Conservation (phyloP, 768 basidiomycete species). For the Suillus paluster region DNA sequence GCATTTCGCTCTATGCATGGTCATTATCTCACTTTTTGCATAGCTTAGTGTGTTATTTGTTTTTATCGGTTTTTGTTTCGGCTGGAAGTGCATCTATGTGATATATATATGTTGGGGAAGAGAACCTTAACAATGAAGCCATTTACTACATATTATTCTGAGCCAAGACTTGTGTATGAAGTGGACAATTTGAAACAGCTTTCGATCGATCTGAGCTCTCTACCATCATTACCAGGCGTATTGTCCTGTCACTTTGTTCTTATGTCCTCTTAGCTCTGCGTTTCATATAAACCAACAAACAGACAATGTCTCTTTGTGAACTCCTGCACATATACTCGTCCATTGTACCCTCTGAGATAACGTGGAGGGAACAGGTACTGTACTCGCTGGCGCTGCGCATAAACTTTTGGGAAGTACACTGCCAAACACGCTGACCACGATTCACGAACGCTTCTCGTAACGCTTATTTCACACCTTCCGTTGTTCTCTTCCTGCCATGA, state of each 20-base stretch:
- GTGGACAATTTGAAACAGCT: neutral
- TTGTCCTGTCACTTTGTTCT: slow-evolving; percentile 4
- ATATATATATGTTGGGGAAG: slow-evolving; percentile 36
- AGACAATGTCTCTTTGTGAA: neutral
- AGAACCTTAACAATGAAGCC: slow-evolving; percentile 1
- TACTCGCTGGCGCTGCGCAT: neutral
- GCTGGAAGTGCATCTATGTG: slow-evolving; percentile 28
- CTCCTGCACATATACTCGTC: neutral
- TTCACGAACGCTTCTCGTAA: neutral
- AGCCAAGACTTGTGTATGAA: neutral
- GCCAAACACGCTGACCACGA: neutral
- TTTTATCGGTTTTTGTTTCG: slow-evolving; percentile 31
- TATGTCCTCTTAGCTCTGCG: neutral
- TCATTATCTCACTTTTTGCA: slow-evolving; percentile 17
- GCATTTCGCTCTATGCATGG: slow-evolving; percentile 9
- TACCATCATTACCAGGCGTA: neutral
- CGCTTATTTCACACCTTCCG: neutral
- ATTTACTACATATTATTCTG: slow-evolving; percentile 5
- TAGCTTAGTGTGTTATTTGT: slow-evolving; percentile 36
- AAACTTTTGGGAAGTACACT: neutral
- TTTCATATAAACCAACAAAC: neutral
- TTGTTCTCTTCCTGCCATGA: slow-evolving; percentile 20
- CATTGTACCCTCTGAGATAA: neutral
- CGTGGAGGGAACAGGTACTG: neutral
- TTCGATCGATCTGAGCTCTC: neutral